Percentiles rank a stretch among this genome's conserved stretches.
Evolutionary conservation across 805 yeast species (phyloP).

Genomic region (Barnettozyma sucrosica): DNA sequence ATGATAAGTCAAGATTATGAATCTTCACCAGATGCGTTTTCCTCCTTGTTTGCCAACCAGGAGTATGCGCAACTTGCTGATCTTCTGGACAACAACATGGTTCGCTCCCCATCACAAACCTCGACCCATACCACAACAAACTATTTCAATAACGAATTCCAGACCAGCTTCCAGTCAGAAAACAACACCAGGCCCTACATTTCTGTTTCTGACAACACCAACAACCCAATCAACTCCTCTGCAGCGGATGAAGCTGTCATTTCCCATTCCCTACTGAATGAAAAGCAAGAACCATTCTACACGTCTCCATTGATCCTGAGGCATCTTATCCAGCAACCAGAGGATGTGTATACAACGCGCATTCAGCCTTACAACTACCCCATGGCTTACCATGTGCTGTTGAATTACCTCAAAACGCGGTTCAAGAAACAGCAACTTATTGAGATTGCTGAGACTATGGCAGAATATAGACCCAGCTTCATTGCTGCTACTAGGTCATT

Average conservation of each 20-base stretch:
- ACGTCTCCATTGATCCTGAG: conserved; percentile 53
- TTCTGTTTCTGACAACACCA: conserved; percentile 24
- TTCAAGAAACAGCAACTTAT: conserved; percentile 69
- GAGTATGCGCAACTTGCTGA: conserved; percentile 38
- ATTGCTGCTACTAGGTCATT: conserved; percentile 70
- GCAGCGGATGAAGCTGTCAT: conserved; percentile 9
- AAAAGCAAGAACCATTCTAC: conserved; percentile 32
- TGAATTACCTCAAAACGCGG: conserved; percentile 67
- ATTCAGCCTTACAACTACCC: conserved; percentile 83
- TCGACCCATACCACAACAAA: conserved; percentile 12
- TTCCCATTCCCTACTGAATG: conserved; percentile 10
- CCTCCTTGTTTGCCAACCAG: conserved; percentile 33
- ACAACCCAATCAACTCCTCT: neutral
- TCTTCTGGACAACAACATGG: conserved; percentile 25
- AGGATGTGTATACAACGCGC: conserved; percentile 78
- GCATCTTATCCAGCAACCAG: conserved; percentile 58
- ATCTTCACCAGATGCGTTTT: conserved; percentile 25
- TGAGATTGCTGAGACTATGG: conserved; percentile 42
- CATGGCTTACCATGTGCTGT: conserved; percentile 81
- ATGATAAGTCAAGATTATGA: conserved; percentile 9
- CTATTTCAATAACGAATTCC: conserved; percentile 21
- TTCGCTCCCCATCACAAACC: conserved; percentile 19
- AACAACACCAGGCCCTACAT: conserved; percentile 27
- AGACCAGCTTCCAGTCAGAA: conserved; percentile 24
- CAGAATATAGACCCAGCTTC: conserved; percentile 64